Conservation (phyloP, 169 alveolate species). For the Cryptosporidium baileyi region DNA sequence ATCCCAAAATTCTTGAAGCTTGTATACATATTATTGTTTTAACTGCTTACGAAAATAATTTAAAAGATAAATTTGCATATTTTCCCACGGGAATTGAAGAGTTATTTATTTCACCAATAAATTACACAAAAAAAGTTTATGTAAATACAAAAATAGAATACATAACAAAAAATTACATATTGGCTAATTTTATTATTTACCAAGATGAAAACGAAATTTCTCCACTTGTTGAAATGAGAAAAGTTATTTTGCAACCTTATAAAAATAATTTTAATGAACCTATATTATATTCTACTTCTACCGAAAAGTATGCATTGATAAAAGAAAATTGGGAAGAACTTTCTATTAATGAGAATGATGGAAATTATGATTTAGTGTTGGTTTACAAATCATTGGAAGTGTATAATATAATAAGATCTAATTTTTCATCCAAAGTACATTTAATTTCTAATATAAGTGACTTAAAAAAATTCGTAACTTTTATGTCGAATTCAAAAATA, state of each 20-base stretch:
- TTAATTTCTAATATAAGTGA: not conserved
- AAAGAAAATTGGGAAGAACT: conserved; percentile 35
- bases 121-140: not conserved
- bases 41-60: not conserved
- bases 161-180: not conserved
- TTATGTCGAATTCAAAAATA: conserved; percentile 1
- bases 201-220: not conserved
- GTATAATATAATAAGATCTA: not conserved
- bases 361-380: not conserved
- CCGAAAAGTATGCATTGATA: not conserved
- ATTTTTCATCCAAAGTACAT: not conserved
- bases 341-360: not conserved
- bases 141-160: not conserved
- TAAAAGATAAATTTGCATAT: not conserved
- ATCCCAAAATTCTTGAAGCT: conserved; percentile 53
- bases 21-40: conserved; percentile 17
- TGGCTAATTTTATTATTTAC: conserved; percentile 9
- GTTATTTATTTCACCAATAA: not conserved
- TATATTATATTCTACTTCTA: not conserved
- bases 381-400: not conserved
- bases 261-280: no score
- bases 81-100: conserved; percentile 17
- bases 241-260: no score
- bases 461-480: not conserved
- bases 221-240: conserved; percentile 41